Evolutionary conservation across 2,329 filamentous ascomycete genomes (phyloP), one percentile per base, ranked within the genome.

Genomic region (Chalara sp.): DNA sequence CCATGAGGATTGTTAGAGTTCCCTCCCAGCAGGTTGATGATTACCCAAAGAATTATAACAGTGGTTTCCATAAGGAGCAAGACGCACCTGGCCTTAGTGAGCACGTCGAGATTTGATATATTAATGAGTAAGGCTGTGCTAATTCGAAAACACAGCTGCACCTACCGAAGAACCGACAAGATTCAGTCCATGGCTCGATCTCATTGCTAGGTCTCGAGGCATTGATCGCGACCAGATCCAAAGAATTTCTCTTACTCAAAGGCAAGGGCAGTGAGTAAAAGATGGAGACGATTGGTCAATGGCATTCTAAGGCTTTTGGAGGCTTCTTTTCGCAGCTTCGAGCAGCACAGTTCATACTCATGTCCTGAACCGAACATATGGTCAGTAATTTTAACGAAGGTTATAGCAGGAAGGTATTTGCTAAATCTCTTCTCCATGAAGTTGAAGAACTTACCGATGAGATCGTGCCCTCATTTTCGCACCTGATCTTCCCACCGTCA

Each of bases 161-260:
- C 68, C 68, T 1, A 58, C 62, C 8, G 62, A 70, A 35, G 50
- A 46, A 3, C 66, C 72, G 0, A 71, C 68, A 49, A 63, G 58
- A n/a, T 74, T 71, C 56, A 56, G 60, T n/a, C 62, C 67, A 52
- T 75, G 71, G 72, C 64, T 72, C 1, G 61, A 66, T 0, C 53
- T 74, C 4, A 70, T 75, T 35, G 58, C 69, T 0, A 49, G 53
- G 28, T 67, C 63, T 5, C 69, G 71, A 32, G 51, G 56, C 1
- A 51, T 72, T 1, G 12, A 54, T 1, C 28, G 47, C 6, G 41
- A 49, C 1, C 59, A 49, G 12, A 51, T 62, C 32, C 71, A 71
- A 54, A 59, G 49, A 5, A 46, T 70, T 31, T 45, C 47, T 0
- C 58, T 72, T 12, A 62, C 64, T 1, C 57, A 31, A 1, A 5